Percentiles rank a stretch among this genome's conserved stretches.
These are phyloP conservation scores for Talaromyces stipitatus DNA, from an alignment of 495 filamentous ascomycete species.

Conservation along the genomic window DNA sequence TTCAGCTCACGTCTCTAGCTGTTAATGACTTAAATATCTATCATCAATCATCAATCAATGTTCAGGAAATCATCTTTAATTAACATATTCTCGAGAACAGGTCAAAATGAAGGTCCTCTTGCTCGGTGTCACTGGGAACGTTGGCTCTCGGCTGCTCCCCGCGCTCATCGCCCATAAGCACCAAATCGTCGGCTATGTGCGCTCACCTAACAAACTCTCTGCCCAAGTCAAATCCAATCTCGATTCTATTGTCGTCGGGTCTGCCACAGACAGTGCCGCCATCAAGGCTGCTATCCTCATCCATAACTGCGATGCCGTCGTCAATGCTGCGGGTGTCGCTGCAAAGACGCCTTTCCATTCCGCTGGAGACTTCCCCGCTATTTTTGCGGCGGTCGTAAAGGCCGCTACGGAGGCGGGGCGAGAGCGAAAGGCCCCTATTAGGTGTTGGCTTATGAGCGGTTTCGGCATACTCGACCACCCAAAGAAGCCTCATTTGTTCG, in stretches of 20 bases:
- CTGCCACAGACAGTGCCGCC: constrained; percentile 25
- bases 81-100: neutral
- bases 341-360: constrained; percentile 19
- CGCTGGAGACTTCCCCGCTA: constrained; percentile 14
- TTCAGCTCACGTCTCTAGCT: neutral
- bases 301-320: constrained; percentile 28
- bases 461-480: constrained; percentile 18
- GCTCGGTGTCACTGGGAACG: constrained; percentile 34
- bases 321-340: constrained; percentile 28
- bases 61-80: neutral
- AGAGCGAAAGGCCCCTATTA: constrained; percentile 16
- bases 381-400: constrained; percentile 19
- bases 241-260: constrained; percentile 24
- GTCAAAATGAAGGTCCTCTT: constrained; percentile 35
- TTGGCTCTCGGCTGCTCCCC: constrained; percentile 30
- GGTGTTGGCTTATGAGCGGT: constrained; percentile 24
- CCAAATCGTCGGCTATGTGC: constrained; percentile 28
- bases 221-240: constrained; percentile 11
- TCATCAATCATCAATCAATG: neutral
- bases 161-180: constrained; percentile 32
- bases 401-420: constrained; percentile 19
- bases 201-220: constrained; percentile 27
- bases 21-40: neutral
- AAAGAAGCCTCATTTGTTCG: constrained; percentile 10
- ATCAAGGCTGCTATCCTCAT: constrained; percentile 24